Evolutionary conservation across 106 monocot genomes (phyloP).

Genomic region (Dendrobium officinale): DNA sequence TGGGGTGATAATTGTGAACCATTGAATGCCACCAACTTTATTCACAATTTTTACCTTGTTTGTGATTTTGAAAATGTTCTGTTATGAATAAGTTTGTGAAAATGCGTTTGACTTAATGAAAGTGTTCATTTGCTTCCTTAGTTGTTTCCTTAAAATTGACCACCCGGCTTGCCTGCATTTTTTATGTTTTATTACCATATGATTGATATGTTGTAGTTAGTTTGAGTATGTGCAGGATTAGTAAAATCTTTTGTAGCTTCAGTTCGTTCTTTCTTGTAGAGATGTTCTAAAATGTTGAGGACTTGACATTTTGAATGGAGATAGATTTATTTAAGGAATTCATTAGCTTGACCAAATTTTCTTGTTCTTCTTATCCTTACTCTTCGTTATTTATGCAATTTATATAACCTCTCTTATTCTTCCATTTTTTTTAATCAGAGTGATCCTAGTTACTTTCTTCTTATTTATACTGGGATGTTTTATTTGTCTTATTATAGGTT

Average conservation of each 20-base stretch:
- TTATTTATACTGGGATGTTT: no score
- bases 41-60: background rate
- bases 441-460: no score
- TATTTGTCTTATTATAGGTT: no score
- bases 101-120: background rate
- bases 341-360: conserved; percentile 1
- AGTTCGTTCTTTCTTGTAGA: background rate
- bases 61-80: background rate
- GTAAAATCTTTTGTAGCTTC: background rate
- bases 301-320: background rate
- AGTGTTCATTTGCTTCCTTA: no score
- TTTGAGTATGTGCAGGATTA: background rate
- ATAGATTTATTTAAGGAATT: background rate
- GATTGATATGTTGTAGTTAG: background rate
- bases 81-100: background rate
- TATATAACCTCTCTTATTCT: no score
- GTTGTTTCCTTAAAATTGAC: no score
- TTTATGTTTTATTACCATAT: background rate
- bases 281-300: background rate
- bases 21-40: background rate
- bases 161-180: no score
- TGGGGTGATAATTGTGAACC: background rate
- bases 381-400: no score
- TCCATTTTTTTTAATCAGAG: no score
- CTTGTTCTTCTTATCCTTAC: background rate